These are phyloP conservation scores for Austroboletus eburneus DNA, from an alignment of 768 basidiomycete genomes.

Conservation along the genomic window DNA sequence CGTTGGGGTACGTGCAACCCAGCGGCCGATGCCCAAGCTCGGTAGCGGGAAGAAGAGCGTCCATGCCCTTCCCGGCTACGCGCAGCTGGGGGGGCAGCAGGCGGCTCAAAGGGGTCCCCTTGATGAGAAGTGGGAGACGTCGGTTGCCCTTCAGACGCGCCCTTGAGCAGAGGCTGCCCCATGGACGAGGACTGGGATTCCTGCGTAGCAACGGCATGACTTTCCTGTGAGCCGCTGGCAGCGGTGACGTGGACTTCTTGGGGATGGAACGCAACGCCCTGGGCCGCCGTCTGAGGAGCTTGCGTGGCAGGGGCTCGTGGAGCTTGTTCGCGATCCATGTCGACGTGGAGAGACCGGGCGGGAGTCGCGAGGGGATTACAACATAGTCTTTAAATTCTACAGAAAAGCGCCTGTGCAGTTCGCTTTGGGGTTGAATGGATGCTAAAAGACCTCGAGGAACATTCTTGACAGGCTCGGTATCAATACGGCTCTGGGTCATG, in stretches of 20 bases:
- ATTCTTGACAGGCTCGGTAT: no score
- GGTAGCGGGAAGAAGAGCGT: conserved; percentile 13
- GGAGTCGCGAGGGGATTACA: no score
- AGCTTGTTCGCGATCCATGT: conserved; percentile 16
- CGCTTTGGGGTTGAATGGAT: no score
- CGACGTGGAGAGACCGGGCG: neutral
- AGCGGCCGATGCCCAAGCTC: neutral
- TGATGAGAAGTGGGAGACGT: neutral
- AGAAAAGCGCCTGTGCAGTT: no score
- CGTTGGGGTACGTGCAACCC: neutral
- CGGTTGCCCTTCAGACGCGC: conserved; percentile 6
- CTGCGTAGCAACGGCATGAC: neutral
- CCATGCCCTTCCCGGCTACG: conserved; percentile 17
- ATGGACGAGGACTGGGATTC: conserved; percentile 1
- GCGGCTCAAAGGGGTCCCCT: neutral
- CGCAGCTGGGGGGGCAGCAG: neutral
- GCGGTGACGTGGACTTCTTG: conserved; percentile 3
- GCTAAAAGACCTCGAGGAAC: no score
- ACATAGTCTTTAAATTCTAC: no score
- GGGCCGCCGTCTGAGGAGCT: neutral
- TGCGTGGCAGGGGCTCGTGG: neutral
- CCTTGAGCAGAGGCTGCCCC: conserved; percentile 8
- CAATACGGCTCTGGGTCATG: no score
- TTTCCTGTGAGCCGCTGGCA: neutral
- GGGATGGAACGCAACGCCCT: neutral